A percentile compares a stretch with the other conserved stretches of the same genome.
Conservation (phyloP, 2,329 filamentous ascomycete genomes). For the Ophiostoma pallidulum region DNA sequence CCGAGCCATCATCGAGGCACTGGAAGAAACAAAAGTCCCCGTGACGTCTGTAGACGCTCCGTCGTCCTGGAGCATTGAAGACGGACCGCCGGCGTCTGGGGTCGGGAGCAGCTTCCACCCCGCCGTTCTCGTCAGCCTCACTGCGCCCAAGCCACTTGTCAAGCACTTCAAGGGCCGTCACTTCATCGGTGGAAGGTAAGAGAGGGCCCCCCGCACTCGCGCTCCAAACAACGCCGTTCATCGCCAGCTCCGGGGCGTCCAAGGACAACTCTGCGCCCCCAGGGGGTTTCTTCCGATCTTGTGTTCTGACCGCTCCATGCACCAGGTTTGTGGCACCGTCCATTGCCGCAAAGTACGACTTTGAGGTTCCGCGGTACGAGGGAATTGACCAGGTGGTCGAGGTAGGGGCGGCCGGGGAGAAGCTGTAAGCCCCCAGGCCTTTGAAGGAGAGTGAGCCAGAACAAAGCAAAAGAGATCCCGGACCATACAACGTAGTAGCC, state of each 20-base stretch:
- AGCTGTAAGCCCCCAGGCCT: conserved; percentile 36
- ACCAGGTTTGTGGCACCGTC: conserved; percentile 65
- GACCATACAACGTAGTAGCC: too few species aligned
- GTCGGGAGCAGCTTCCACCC: conserved; percentile 76
- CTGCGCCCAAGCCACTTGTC: conserved; percentile 84
- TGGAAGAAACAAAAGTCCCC: conserved; percentile 63
- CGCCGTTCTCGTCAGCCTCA: conserved; percentile 71
- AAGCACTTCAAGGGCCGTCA: conserved; percentile 78
- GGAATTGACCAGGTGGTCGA: conserved; percentile 88
- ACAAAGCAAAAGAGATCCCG: too few species aligned
- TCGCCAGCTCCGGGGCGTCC: too few species aligned
- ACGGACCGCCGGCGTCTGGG: conserved; percentile 67
- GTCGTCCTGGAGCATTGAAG: conserved; percentile 88
- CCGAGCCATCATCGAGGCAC: conserved; percentile 64
- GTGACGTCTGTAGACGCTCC: conserved; percentile 88
- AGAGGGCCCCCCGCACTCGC: too few species aligned
- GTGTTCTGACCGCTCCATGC: not conserved
- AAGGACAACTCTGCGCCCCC: too few species aligned
- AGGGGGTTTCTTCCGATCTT: too few species aligned
- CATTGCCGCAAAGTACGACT: conserved; percentile 75
- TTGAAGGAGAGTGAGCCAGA: not conserved
- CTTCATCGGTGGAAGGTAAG: conserved; percentile 77
- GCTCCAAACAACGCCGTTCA: too few species aligned
- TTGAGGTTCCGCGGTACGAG: conserved; percentile 74
- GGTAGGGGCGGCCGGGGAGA: conserved; percentile 43